Base-by-base conservation (phyloP, 1,139 yeast species). In the Blastobotrys petasosporus region DNA sequence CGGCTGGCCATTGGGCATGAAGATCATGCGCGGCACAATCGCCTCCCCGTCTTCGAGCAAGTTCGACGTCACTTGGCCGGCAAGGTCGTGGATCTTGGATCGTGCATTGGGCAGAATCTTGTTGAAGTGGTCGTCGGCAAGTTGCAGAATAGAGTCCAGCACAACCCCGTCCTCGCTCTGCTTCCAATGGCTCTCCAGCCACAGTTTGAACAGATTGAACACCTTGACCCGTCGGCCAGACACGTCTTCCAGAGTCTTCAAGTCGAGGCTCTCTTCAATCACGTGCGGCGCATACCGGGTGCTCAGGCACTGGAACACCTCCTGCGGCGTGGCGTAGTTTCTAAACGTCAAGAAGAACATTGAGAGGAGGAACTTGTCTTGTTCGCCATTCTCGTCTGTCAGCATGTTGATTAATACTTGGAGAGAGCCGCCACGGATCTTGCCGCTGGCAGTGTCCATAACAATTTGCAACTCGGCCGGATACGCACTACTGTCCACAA, bases 121-220 rank as follows among this genome's bases (percentile, higher is more conserved):
- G 35, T 42, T 45, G 34, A 57, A 51, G 31, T 55, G 47, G 9
- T 84, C 92, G 62, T 85, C 85, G 60, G 85, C 82, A 58, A 87
- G 83, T 59, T 83, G 83, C 35, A 85, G 72, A 58, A 87, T 67
- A 0, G 87, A 80, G 9, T 92, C 79, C 40, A 88, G 65, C 31
- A 80, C 70, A 20, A 66, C 68, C 51, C 75, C 76, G 60, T 87
- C 96, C 11, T 68, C 57, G 31, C 75, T 73, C 46, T 73, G 77
- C 54, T 79, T 77, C 96, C 96, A 90, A 61, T 83, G 87, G 45
- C 92, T 82, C 63, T 86, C 94, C 64, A 88, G 67, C 97, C 97
- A 90, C 42, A 80, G 69, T 58, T 79, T 84, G 57, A 87, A 79
- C 64, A 84, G 71, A 55, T 76, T 78, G 53, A 82, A 79, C 37